Percentiles rank a stretch among this genome's conserved stretches.
Conservation (phyloP, 2,329 filamentous ascomycete species). For the Cadophora sp. region DNA sequence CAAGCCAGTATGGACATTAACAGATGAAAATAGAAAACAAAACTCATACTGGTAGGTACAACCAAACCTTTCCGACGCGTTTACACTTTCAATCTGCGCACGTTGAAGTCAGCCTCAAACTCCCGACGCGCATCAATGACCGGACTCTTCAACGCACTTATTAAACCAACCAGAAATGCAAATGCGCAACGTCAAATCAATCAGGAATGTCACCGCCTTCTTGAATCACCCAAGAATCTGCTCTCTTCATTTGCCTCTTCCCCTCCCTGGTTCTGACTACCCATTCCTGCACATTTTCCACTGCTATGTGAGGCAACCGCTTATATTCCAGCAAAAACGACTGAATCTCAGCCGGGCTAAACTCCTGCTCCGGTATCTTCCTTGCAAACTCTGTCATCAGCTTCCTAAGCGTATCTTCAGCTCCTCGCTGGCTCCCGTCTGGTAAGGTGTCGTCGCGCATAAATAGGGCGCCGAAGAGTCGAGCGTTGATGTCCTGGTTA, state of each 20-base stretch:
- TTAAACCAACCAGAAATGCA: background rate
- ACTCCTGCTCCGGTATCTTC: conserved; percentile 23
- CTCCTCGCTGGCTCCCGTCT: conserved; percentile 18
- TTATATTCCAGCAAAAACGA: conserved; percentile 22
- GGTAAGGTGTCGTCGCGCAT: conserved; percentile 11
- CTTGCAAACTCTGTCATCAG: conserved; percentile 22
- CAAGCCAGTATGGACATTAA: background rate
- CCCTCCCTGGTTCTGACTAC: conserved; percentile 17
- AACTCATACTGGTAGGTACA: background rate
- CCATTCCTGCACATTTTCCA: conserved; percentile 11
- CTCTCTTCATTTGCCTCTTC: conserved; percentile 24
- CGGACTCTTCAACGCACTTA: background rate
- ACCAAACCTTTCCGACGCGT: background rate
- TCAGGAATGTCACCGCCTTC: background rate
- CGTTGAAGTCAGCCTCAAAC: background rate
- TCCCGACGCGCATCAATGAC: background rate
- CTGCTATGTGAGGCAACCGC: conserved; percentile 13
- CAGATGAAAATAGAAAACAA: background rate
- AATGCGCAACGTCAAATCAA: background rate
- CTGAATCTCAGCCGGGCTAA: conserved; percentile 24
- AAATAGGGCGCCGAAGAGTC: conserved; percentile 42
- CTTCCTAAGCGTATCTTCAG: conserved; percentile 16
- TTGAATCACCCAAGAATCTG: conserved; percentile 24
- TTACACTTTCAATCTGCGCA: background rate
- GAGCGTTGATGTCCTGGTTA: conserved; percentile 35